phyloP scores from a whole-genome alignment of 768 basidiomycete genomes.

The Lentinula boryana region DNA sequence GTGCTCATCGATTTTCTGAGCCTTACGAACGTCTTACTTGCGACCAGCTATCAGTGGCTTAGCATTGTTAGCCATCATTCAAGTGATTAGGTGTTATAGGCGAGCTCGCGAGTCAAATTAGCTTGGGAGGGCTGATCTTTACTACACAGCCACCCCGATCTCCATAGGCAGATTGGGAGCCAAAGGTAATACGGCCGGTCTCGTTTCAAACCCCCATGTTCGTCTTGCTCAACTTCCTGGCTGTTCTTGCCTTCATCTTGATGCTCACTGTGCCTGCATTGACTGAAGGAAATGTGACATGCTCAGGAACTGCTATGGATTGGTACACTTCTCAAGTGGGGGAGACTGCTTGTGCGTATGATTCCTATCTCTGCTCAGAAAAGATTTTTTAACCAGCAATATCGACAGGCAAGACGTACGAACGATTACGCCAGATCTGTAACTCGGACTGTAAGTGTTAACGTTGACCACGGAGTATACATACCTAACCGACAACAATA shows the following conservation, averaged over 20 bases:
- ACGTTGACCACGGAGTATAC: neutral
- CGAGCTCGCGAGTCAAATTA: neutral
- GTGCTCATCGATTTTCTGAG: no score
- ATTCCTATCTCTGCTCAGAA: neutral
- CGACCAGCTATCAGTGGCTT: no score
- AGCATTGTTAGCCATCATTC: neutral
- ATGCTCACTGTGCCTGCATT: neutral
- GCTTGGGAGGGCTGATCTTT: neutral
- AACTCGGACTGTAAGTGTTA: slow-evolving; percentile 13
- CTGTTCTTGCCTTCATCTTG: neutral
- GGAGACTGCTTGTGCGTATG: slow-evolving; percentile 19
- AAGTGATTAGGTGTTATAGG: neutral
- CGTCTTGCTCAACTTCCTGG: neutral
- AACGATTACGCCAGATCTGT: slow-evolving; percentile 21
- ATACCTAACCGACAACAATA: neutral
- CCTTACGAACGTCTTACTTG: no score
- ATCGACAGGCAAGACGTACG: slow-evolving; percentile 16
- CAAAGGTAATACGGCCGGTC: neutral
- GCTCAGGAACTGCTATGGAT: slow-evolving; percentile 15
- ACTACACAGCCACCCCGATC: neutral
- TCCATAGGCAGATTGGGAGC: neutral
- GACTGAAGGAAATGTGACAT: slow-evolving; percentile 13
- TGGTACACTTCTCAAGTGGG: slow-evolving; percentile 20
- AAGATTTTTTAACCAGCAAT: neutral
- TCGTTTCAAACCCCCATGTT: neutral